Evolutionary conservation across 2,329 filamentous ascomycete species (phyloP), one percentile per base, ranked within the genome.

Genomic region (Verticillium alfalfae): DNA sequence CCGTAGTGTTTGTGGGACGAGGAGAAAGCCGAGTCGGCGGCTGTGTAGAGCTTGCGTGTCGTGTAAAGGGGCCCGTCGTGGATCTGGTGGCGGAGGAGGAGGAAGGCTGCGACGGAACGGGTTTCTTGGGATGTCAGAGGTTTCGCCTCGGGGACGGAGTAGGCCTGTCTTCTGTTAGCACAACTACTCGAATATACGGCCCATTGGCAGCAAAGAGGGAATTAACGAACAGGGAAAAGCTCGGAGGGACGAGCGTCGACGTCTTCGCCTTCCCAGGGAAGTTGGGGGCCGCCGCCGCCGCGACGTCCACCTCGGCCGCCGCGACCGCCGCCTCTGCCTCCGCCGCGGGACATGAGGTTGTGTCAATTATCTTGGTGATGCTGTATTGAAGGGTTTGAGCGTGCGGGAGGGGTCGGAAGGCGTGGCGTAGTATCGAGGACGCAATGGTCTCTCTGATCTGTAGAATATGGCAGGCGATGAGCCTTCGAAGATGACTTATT

Each of bases 211-310:
- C 26, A 31, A 31, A 3, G 26, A 31, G 26, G 36, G 36, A 26
- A 26, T 12, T 18, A 57, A 38, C n/a, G 55, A 71, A 85, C 83
- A 0, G 84, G 84, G 63, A 87, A 87, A 10, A 84, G 79, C 66
- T 87, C 84, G n/a, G 82, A 82, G 7, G 84, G 84, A 37, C 81
- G 77, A 59, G 79, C 79, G 69, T 85, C 82, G 9, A 82, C 80
- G 65, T 86, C 84, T 65, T 84, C 82, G 49, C 79, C 77, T 55
- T 80, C 79, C 80, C 83, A 86, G 0, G 83, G 79, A 60, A 84
- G 76, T 34, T 78, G 77, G 12, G 78, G 79, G 18, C 78, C 71
- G 56, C 80, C 77, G 55, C 75, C 77, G 55, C 75, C 76, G 59
- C 80, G 70, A n/a, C 76, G 75, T 56, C 80, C 80, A 60, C 81